Base-by-base conservation (phyloP, 768 basidiomycete species). In the Trametes cinnabarina region DNA sequence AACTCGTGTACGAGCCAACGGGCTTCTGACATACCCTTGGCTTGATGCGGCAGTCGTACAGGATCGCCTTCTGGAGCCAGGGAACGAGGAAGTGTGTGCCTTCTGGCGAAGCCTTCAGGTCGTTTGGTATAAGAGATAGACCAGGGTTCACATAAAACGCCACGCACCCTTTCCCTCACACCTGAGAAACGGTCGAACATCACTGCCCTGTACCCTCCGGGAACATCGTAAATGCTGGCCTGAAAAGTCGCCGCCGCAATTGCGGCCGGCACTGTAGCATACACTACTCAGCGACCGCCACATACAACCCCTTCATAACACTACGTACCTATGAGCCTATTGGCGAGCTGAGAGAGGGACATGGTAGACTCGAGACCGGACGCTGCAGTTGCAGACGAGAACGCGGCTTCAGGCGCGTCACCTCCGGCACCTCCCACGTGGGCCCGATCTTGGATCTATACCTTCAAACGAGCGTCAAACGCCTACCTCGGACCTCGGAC, bases 111-210 rank as follows among this genome's bases (percentile, higher is more conserved):
- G 95, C 89, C 94, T 62, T 41, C 12, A 34, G 17, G n/a, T n/a
- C n/a, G n/a, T n/a, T n/a, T n/a, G n/a, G n/a, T n/a, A n/a, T n/a
- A n/a, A n/a, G n/a, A n/a, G n/a, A n/a, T n/a, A n/a, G n/a, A n/a
- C n/a, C n/a, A n/a, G n/a, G n/a, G n/a, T n/a, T n/a, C n/a, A n/a
- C n/a, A n/a, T n/a, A n/a, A n/a, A n/a, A n/a, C n/a, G n/a, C 19
- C 25, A 65, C 81, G 52, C 61, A 90, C 94, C 79, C 81, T 74
- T 69, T 87, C 80, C 73, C 87, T 87, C 48, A 97, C 95, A 68
- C 94, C 95, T 44, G 89, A 83, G 71, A 99, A 98, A 67, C 96
- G 82, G 74, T 98, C 96, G 75, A 99, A 98, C 89, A 98, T 95
- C 63, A 99, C 95, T 35, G 95, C 95, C 56, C 90, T 82, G 74